phyloP scores from a whole-genome alignment of 345 rosid genomes.

The Turritis glabra region DNA sequence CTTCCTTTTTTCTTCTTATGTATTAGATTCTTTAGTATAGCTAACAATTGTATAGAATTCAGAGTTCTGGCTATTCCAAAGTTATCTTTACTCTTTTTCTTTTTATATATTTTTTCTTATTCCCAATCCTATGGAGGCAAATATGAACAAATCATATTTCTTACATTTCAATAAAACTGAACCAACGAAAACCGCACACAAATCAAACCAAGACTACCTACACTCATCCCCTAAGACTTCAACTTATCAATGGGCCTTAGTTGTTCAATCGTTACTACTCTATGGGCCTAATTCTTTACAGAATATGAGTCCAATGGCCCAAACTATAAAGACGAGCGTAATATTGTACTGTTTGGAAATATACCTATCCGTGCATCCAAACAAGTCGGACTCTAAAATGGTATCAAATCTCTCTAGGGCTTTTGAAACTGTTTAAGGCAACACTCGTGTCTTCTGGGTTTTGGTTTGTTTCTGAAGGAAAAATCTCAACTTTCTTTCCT shows the following conservation, averaged over 20 bases:
- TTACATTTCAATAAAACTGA: background rate
- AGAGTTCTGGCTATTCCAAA: constrained; percentile 10
- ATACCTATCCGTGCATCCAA: background rate
- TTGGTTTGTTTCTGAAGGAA: constrained; percentile 28
- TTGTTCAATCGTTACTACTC: background rate
- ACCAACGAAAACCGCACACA: background rate
- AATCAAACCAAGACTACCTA: background rate
- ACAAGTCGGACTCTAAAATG: constrained; percentile 10
- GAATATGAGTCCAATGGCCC: background rate
- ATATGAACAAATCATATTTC: background rate
- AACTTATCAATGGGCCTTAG: background rate
- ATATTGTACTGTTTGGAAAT: constrained; percentile 14
- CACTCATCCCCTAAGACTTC: background rate
- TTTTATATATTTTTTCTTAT: background rate
- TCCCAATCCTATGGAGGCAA: background rate
- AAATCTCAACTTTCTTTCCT: background rate
- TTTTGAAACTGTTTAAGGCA: constrained; percentile 7
- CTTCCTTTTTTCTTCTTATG: constrained; percentile 9
- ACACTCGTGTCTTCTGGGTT: constrained; percentile 15
- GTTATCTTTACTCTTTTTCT: background rate
- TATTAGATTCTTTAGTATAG: constrained; percentile 17
- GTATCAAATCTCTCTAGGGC: constrained; percentile 29
- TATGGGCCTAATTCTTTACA: background rate
- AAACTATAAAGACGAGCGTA: background rate
- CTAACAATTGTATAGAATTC: constrained; percentile 33